These are phyloP conservation scores for Pistacia vera DNA, from an alignment of 345 rosid species.

Conservation along the genomic window DNA sequence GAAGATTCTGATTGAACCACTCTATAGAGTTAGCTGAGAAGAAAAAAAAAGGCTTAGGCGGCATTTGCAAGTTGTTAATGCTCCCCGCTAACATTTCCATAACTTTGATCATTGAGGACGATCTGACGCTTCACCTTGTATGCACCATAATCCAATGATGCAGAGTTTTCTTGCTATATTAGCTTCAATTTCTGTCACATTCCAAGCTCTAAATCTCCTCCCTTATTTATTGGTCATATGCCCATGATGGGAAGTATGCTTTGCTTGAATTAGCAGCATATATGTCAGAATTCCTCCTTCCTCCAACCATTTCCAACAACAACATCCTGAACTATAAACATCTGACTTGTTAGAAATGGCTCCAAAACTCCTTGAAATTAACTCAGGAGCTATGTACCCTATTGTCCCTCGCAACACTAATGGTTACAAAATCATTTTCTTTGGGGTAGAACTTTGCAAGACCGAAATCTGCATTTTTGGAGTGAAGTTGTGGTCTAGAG, in stretches of 20 bases:
- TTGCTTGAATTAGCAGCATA: not conserved
- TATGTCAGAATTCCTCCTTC: not conserved
- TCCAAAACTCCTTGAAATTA: constrained; percentile 7
- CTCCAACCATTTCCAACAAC: constrained; percentile 12
- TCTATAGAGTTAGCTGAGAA: constrained; percentile 1
- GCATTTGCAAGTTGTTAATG: no score
- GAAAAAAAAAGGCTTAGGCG: not conserved
- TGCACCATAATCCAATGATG: constrained; percentile 44
- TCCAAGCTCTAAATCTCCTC: constrained; percentile 30
- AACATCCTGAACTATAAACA: constrained; percentile 16
- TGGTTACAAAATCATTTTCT: not conserved
- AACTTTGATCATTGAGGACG: no score
- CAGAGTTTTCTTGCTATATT: constrained; percentile 26
- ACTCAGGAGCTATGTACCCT: constrained; percentile 11
- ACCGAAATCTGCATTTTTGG: constrained; percentile 5
- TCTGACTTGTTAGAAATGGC: not conserved
- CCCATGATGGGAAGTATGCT: constrained; percentile 20
- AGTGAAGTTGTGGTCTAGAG: constrained; percentile 3
- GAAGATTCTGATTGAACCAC: not conserved
- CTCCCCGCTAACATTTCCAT: no score
- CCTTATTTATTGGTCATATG: constrained; percentile 21
- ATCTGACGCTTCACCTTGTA: constrained; percentile 24
- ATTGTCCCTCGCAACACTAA: not conserved
- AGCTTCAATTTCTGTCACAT: constrained; percentile 19
- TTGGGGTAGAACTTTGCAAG: not conserved